Evolutionary conservation across 306 rosid species (phyloP).

Genomic region (Ormosia semicastrata): DNA sequence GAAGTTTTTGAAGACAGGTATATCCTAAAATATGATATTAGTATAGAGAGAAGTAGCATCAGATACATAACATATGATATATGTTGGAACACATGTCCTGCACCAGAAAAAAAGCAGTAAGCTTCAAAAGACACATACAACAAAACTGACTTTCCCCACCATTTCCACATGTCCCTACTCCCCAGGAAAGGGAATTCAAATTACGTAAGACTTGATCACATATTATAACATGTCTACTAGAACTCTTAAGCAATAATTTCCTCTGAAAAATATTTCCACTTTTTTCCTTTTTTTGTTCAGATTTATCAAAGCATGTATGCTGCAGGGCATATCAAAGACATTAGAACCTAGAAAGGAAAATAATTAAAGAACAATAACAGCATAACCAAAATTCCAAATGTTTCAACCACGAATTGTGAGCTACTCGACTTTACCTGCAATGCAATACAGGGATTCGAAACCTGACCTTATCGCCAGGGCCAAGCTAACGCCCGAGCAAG

Average conservation of each 20-base stretch:
- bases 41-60: background rate
- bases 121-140: background rate
- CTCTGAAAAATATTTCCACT: too few species aligned
- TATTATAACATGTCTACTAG: background rate
- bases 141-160: too few species aligned
- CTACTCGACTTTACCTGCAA: too few species aligned
- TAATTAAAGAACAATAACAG: too few species aligned
- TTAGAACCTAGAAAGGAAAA: too few species aligned
- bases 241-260: too few species aligned
- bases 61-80: background rate
- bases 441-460: too few species aligned
- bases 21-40: constrained; percentile 35
- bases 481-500: too few species aligned
- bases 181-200: background rate
- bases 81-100: background rate
- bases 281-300: background rate
- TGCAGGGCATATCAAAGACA: too few species aligned
- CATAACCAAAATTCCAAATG: too few species aligned
- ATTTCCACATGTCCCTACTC: background rate
- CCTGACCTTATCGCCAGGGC: too few species aligned
- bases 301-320: background rate
- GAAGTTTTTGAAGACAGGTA: constrained; percentile 46
- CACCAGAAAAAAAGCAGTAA: background rate
- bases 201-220: background rate
- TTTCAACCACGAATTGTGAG: too few species aligned